These are phyloP conservation scores for Croton laevigatus DNA, from an alignment of 441 rosid species.

Conservation along the genomic window DNA sequence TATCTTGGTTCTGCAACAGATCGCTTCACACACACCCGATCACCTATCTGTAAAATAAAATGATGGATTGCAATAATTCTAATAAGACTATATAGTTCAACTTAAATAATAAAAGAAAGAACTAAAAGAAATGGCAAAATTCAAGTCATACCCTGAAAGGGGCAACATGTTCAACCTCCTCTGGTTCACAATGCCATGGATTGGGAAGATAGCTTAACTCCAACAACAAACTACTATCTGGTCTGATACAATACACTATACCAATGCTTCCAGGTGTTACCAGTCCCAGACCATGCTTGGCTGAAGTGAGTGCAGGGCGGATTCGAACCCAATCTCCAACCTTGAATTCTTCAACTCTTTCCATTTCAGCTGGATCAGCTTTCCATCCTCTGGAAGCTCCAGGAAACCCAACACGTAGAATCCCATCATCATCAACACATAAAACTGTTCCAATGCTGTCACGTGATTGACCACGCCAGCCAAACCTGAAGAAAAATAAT, in stretches of 20 bases:
- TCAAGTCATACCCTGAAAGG: conserved; percentile 77
- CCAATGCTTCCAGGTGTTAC: conserved; percentile 99
- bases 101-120: conserved; percentile 1
- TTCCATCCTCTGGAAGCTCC: conserved; percentile 99
- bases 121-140: conserved; percentile 14
- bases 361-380: conserved; percentile 99
- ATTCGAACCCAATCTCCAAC: conserved; percentile 99
- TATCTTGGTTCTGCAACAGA: conserved; percentile 99
- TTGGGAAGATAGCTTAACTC: conserved; percentile 88
- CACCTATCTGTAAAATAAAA: conserved; percentile 71
- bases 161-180: conserved; percentile 89
- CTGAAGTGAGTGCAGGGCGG: conserved; percentile 89
- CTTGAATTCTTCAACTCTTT: conserved; percentile 99
- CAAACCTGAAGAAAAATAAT: conserved; percentile 59
- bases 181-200: conserved; percentile 99
- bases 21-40: conserved; percentile 92
- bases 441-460: conserved; percentile 97
- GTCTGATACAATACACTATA: conserved; percentile 90
- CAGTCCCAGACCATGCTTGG: conserved; percentile 95
- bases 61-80: conserved; percentile 1
- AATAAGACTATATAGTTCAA: background rate
- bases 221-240: conserved; percentile 90
- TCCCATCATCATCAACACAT: conserved; percentile 99
- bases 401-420: conserved; percentile 97
- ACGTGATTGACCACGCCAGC: conserved; percentile 95